These are phyloP conservation scores for Botrytis tulipae DNA, from an alignment of 2,329 filamentous ascomycete genomes.

Conservation along the genomic window DNA sequence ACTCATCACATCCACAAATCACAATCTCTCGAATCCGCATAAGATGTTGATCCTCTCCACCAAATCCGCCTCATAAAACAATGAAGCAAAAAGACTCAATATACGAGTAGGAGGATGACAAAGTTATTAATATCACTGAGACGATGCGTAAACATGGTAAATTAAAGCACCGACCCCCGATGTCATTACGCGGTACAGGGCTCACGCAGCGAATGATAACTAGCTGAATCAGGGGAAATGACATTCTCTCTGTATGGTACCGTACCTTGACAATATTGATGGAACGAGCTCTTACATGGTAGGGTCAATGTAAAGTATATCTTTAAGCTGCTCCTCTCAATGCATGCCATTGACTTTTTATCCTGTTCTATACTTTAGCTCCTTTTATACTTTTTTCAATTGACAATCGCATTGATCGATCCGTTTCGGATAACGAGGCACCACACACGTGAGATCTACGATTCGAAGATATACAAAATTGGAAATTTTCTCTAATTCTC, in stretches of 20 bases:
- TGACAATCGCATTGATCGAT: not conserved
- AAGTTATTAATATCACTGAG: not conserved
- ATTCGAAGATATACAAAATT: not conserved
- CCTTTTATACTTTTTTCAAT: not conserved
- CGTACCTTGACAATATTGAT: not conserved
- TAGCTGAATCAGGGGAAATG: slow-evolving; percentile 18
- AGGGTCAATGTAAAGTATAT: not conserved
- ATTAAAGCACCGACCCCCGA: slow-evolving; percentile 11
- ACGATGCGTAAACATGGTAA: not conserved
- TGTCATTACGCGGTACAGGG: slow-evolving; percentile 3
- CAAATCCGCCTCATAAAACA: not conserved
- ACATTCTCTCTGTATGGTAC: not conserved
- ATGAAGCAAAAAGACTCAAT: not conserved
- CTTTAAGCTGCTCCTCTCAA: not conserved
- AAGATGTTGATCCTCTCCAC: not conserved
- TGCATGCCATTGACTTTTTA: not conserved
- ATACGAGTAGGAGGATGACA: not conserved
- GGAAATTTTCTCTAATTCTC: not conserved
- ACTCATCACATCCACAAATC: not conserved
- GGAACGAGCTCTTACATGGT: not conserved
- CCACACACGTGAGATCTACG: not conserved
- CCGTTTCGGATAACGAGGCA: not conserved
- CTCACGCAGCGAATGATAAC: not conserved
- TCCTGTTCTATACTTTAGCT: not conserved
- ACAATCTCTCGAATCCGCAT: not conserved